Conservation (phyloP, 495 filamentous ascomycete species). For the Neurospora sp. region DNA sequence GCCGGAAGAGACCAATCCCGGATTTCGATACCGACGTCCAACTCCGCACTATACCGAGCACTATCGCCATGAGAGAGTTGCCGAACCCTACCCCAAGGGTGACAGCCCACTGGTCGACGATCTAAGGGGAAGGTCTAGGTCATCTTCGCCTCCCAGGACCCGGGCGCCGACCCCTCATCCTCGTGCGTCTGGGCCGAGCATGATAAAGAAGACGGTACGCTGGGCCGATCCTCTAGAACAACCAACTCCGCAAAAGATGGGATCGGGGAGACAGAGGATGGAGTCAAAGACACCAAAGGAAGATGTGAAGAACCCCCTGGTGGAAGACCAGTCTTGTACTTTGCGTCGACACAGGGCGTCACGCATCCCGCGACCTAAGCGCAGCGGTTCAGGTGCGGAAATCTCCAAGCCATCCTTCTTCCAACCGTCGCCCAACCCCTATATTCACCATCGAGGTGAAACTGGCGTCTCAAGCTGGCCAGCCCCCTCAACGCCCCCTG, state of each 20-base stretch:
- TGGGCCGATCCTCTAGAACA: not conserved
- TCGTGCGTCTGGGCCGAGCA: not conserved
- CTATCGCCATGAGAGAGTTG: accelerated
- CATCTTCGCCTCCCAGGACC: not conserved
- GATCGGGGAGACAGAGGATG: too few relatives aligned
- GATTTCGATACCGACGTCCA: not conserved
- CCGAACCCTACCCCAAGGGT: not conserved
- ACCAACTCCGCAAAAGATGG: not conserved
- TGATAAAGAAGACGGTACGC: not conserved
- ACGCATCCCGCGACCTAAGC: not conserved
- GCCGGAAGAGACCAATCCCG: too few relatives aligned
- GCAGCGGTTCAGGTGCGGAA: not conserved
- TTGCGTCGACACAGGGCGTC: not conserved
- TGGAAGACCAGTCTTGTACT: not conserved
- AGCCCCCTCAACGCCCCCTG: accelerated
- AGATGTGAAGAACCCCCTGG: too few relatives aligned
- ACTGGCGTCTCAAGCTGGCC: not conserved
- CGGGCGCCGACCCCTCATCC: not conserved
- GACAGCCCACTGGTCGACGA: not conserved
- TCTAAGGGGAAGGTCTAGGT: not conserved
- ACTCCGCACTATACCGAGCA: not conserved
- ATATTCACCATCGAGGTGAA: not conserved
- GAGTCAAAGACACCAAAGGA: not conserved
- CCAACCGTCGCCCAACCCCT: not conserved
- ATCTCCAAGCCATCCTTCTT: not conserved